Conservation (phyloP, 345 rosid species). For the Arabis hirsuta region DNA sequence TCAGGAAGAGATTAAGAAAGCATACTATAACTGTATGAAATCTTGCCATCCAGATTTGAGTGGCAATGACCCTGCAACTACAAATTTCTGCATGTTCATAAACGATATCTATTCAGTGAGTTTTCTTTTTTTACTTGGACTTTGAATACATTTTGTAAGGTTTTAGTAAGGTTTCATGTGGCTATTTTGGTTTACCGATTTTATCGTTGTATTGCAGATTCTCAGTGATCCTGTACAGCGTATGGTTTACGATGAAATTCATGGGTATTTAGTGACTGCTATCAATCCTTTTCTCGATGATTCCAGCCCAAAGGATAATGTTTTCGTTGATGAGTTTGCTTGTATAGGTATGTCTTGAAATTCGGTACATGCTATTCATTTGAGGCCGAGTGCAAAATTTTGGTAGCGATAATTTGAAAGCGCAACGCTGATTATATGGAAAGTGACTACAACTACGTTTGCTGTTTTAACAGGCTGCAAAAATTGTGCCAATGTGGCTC, state of each 20-base stretch:
- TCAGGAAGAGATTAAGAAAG: conserved; percentile 84
- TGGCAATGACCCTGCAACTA: conserved; percentile 77
- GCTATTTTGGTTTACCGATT: neutral
- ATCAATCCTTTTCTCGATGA: conserved; percentile 87
- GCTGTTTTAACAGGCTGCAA: conserved; percentile 67
- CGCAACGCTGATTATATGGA: neutral
- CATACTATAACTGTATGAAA: conserved; percentile 96
- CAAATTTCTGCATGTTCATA: conserved; percentile 93
- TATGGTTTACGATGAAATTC: conserved; percentile 96
- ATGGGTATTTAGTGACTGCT: conserved; percentile 83
- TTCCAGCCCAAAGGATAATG: conserved; percentile 66
- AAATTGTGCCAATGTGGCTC: conserved; percentile 84
- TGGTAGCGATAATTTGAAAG: neutral
- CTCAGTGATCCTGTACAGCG: conserved; percentile 96
- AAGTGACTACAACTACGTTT: conserved; percentile 21
- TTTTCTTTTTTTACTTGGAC: conserved; percentile 3
- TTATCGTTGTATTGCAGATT: conserved; percentile 58
- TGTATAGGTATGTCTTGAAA: conserved; percentile 71
- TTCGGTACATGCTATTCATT: conserved; percentile 5
- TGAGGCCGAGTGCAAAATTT: neutral
- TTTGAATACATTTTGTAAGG: neutral
- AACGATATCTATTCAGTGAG: conserved; percentile 87
- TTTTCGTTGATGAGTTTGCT: conserved; percentile 93
- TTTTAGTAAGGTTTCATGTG: neutral
- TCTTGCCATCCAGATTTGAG: conserved; percentile 96